Evolutionary conservation across 1,284 basidiomycete species (phyloP).

Genomic region (Gymnopus androsaceus): DNA sequence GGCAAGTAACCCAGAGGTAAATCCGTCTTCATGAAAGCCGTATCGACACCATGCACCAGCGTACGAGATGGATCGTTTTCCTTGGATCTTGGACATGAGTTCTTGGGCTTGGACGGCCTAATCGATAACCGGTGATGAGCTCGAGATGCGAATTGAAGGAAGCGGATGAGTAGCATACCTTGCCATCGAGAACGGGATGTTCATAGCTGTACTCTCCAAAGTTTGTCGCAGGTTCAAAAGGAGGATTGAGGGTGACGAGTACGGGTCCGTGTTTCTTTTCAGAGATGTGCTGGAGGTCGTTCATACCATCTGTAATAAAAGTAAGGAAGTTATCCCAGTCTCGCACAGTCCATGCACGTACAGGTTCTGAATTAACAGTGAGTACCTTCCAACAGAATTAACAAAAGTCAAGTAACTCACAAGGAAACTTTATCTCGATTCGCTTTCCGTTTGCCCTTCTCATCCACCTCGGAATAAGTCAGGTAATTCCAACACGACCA

Average conservation of each 20-base stretch:
- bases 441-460: constrained; percentile 39
- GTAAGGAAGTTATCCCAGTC: constrained; percentile 13
- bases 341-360: constrained; percentile 25
- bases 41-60: constrained; percentile 82
- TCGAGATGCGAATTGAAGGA: background rate
- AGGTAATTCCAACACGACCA: constrained; percentile 83
- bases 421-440: constrained; percentile 65
- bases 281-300: constrained; percentile 72
- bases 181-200: constrained; percentile 63
- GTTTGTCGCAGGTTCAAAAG: constrained; percentile 56
- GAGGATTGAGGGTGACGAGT: constrained; percentile 79
- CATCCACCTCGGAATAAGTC: constrained; percentile 47
- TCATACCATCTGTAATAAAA: constrained; percentile 67
- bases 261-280: constrained; percentile 63
- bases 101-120: constrained; percentile 61
- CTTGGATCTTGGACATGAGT: constrained; percentile 62
- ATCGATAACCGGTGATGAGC: no score
- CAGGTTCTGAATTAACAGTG: constrained; percentile 40
- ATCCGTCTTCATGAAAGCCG: constrained; percentile 84
- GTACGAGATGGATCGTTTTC: constrained; percentile 64
- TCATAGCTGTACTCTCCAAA: constrained; percentile 64
- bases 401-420: constrained; percentile 44
- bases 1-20: constrained; percentile 61
- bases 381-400: constrained; percentile 16
- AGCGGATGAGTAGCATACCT: constrained; percentile 34